A percentile compares a stretch with the other conserved stretches of the same genome.
Evolutionary conservation across 495 filamentous ascomycete species (phyloP).

Genomic region (Penicillium angulare): DNA sequence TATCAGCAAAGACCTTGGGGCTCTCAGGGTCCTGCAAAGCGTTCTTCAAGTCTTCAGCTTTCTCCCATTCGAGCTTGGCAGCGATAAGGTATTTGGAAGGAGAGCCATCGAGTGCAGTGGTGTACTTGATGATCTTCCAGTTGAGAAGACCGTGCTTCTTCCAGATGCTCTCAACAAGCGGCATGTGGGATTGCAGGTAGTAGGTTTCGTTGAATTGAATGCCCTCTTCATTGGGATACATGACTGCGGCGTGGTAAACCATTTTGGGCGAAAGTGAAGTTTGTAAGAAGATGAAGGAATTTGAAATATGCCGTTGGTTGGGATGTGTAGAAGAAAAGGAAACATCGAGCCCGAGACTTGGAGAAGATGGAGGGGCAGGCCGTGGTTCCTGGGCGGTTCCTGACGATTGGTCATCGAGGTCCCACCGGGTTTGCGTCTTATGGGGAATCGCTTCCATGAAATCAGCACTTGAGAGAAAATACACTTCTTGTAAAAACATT

Average conservation of each 20-base stretch:
- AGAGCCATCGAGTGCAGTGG: conserved; percentile 13
- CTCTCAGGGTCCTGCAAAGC: conserved; percentile 8
- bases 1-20: conserved; percentile 21
- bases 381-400: too few species aligned
- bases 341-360: too few species aligned
- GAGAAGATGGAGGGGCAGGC: too few species aligned
- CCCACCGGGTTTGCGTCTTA: too few species aligned
- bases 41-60: conserved; percentile 14
- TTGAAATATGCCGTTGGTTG: neutral
- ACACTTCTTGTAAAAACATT: too few species aligned
- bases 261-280: conserved; percentile 17
- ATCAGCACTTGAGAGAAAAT: too few species aligned
- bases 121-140: conserved; percentile 23
- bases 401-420: too few species aligned
- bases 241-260: conserved; percentile 17
- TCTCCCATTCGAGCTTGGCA: conserved; percentile 22
- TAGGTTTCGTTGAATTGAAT: conserved; percentile 25
- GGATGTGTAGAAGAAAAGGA: neutral
- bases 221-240: conserved; percentile 24
- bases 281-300: too few species aligned
- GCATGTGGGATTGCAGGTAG: conserved; percentile 29
- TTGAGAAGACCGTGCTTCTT: conserved; percentile 16
- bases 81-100: conserved; percentile 18
- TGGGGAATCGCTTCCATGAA: too few species aligned
- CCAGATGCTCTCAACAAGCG: conserved; percentile 22